Percentiles rank a stretch among this genome's conserved stretches.
Conservation (phyloP, 1,139 yeast genomes). For the Nakaseomyces delphensis region DNA sequence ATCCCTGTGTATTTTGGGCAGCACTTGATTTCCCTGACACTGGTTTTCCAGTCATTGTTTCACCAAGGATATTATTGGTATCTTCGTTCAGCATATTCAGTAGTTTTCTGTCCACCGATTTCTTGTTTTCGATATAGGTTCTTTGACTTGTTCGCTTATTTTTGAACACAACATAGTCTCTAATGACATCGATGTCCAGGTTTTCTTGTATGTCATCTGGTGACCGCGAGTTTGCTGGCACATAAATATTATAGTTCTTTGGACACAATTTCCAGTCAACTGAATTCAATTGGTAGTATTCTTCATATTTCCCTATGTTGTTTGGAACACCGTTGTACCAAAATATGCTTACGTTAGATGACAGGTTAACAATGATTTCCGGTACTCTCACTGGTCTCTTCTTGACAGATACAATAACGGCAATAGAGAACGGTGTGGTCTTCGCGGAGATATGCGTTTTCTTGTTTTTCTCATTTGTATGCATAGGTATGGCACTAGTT, state of each 20-base stretch:
- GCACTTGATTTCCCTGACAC: slow-evolving; percentile 1
- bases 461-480: slow-evolving; percentile 1
- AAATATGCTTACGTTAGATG: slow-evolving; percentile 31
- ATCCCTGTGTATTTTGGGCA: background rate
- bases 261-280: slow-evolving; percentile 40
- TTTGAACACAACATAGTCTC: slow-evolving; percentile 12
- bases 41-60: background rate
- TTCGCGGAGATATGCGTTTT: background rate
- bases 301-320: slow-evolving; percentile 27
- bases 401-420: slow-evolving; percentile 22
- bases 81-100: slow-evolving; percentile 1
- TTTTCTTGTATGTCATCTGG: slow-evolving; percentile 15
- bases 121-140: slow-evolving; percentile 1
- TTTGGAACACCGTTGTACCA: slow-evolving; percentile 50
- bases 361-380: slow-evolving; percentile 24
- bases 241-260: slow-evolving; percentile 40
- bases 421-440: slow-evolving; percentile 22
- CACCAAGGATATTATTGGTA: slow-evolving; percentile 6
- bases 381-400: slow-evolving; percentile 21
- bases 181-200: slow-evolving; percentile 5
- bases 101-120: slow-evolving; percentile 6
- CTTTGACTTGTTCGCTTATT: slow-evolving; percentile 11
- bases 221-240: slow-evolving; percentile 22
- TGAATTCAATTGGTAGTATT: slow-evolving; percentile 39
- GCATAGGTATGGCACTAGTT: too few relatives aligned